A percentile compares a stretch with the other conserved stretches of the same genome.
phyloP scores from a whole-genome alignment of 73 alveolate species.

The Paramecium pentaurelia region DNA sequence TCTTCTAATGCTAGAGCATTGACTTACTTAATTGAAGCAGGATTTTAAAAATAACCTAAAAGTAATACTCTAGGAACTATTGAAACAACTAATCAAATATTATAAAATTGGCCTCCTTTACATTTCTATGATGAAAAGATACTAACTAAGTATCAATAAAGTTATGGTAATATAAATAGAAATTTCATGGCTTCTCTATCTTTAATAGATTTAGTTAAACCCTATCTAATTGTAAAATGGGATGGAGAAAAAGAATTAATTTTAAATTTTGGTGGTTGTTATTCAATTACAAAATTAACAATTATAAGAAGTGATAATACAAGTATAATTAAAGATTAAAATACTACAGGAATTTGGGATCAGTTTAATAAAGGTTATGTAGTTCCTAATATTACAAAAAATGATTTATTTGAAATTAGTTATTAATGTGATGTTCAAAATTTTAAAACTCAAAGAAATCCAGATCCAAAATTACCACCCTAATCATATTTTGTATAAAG shows the following conservation, averaged over 20 bases:
- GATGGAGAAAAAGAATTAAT: constrained; percentile 21
- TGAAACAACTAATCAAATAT: not conserved
- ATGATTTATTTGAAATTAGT: constrained; percentile 43
- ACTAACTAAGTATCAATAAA: not conserved
- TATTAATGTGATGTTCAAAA: constrained; percentile 64
- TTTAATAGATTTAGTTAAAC: constrained; percentile 63
- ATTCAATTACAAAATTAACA: not conserved
- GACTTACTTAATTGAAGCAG: constrained; percentile 71
- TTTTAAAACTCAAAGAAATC: constrained; percentile 55
- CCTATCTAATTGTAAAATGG: constrained; percentile 57
- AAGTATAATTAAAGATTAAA: constrained; percentile 24
- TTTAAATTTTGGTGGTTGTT: constrained; percentile 5
- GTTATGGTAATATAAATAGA: constrained; percentile 67
- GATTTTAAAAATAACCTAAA: constrained; percentile 58
- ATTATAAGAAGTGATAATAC: not conserved
- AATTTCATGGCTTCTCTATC: constrained; percentile 68
- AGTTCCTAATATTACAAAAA: not conserved
- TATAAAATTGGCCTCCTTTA: constrained; percentile 55
- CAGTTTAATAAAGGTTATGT: not conserved
- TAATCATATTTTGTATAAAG: constrained; percentile 69
- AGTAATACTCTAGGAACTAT: constrained; percentile 54
- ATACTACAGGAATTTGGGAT: constrained; percentile 43
- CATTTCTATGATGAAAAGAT: not conserved
- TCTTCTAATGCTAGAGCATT: constrained; percentile 67
- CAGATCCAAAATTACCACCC: constrained; percentile 69